Evolutionary conservation across 345 rosid species (phyloP).

Genomic region (Camelina sativa): DNA sequence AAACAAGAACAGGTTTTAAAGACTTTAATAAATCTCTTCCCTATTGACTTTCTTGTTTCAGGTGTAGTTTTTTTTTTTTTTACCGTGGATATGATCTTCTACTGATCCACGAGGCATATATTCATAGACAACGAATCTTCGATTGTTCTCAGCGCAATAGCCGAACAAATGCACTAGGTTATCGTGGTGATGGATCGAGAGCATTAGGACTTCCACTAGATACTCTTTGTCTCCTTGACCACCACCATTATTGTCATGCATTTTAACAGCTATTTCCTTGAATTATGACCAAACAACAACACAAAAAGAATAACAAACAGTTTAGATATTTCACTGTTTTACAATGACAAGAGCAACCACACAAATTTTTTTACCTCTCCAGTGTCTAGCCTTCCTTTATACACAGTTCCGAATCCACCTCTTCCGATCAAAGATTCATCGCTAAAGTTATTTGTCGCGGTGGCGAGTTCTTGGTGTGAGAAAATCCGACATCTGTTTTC

Average conservation of each 20-base stretch:
- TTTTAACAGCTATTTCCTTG: slow-evolving; percentile 65
- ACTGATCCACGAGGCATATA: slow-evolving; percentile 72
- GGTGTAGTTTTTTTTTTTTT: neutral
- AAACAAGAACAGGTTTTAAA: neutral
- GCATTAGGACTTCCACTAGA: slow-evolving; percentile 88
- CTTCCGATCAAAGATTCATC: slow-evolving; percentile 59
- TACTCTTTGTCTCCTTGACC: slow-evolving; percentile 85
- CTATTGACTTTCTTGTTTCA: neutral
- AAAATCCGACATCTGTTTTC: slow-evolving; percentile 43
- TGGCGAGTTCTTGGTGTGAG: slow-evolving; percentile 64
- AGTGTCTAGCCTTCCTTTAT: slow-evolving; percentile 52
- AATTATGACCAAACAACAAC: slow-evolving; percentile 20
- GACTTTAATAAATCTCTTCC: neutral
- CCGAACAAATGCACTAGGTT: slow-evolving; percentile 76
- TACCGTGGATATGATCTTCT: slow-evolving; percentile 75
- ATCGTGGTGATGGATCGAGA: slow-evolving; percentile 66
- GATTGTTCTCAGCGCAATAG: slow-evolving; percentile 75
- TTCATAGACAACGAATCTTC: slow-evolving; percentile 76
- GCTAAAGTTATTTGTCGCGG: slow-evolving; percentile 60
- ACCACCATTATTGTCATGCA: slow-evolving; percentile 65
- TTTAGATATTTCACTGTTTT: neutral
- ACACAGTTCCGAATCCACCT: slow-evolving; percentile 88
- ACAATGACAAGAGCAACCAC: neutral
- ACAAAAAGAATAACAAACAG: neutral
- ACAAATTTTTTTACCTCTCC: slow-evolving; percentile 57